Conservation (phyloP, 768 basidiomycete species). For the Mycena floridula region DNA sequence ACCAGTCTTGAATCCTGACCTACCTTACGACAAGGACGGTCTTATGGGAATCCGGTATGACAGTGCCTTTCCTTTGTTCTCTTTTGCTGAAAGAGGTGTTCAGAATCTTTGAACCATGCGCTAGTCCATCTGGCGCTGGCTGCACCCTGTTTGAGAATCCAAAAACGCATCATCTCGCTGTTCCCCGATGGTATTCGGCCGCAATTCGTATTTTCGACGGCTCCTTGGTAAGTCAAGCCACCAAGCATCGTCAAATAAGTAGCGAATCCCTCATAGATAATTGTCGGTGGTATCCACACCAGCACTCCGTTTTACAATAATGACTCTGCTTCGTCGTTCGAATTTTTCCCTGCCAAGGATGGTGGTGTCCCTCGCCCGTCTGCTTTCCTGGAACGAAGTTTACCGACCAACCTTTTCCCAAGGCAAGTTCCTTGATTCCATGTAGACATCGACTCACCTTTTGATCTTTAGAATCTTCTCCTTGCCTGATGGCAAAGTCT, state of each 20-base stretch:
- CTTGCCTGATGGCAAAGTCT: constrained; percentile 20
- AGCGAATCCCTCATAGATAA: no score
- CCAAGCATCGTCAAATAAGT: no score
- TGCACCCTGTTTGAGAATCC: constrained; percentile 20
- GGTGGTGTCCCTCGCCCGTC: constrained; percentile 9
- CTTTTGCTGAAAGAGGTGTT: no score
- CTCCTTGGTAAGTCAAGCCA: no score
- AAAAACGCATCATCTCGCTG: constrained; percentile 12
- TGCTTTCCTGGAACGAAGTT: constrained; percentile 12
- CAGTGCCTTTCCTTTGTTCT: no score
- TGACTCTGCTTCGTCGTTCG: constrained; percentile 9
- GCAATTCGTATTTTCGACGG: constrained; percentile 15
- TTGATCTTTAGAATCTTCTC: constrained; percentile 4
- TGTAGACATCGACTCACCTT: not conserved
- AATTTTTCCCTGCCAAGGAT: constrained; percentile 17
- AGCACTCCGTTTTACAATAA: constrained; percentile 14
- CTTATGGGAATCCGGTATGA: constrained; percentile 16
- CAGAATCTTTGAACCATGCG: constrained; percentile 19
- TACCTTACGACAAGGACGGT: not conserved
- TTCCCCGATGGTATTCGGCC: constrained; percentile 17
- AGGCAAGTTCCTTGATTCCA: constrained; percentile 6
- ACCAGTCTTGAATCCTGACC: not conserved
- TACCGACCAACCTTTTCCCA: constrained; percentile 17
- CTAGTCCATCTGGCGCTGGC: constrained; percentile 10
- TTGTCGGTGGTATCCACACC: constrained; percentile 34